Evolutionary conservation across 2,329 filamentous ascomycete genomes (phyloP), one percentile per base, ranked within the genome.

Genomic region (Lasiodiplodia sp.): DNA sequence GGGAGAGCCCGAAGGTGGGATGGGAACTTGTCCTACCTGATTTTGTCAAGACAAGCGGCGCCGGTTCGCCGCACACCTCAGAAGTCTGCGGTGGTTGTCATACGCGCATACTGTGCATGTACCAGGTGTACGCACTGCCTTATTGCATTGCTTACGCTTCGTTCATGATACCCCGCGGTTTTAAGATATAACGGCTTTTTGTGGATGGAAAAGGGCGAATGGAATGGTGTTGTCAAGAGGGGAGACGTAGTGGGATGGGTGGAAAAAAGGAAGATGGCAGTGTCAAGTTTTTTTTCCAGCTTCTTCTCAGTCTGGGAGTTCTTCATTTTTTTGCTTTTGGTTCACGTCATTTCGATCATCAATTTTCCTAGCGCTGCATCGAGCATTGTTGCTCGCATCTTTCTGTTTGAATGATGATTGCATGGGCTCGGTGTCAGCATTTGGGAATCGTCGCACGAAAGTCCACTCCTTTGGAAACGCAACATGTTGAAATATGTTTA

Each of bases 61-160:
- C 60, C 60, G 60, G 60, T 64, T 64, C 60, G 60, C 60, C 60
- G 60, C 60, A 47, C 40, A 64, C 60, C 44, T 57, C 60, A 64
- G 60, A 47, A 64, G 60, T 64, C 47, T 64, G 60, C 51, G 60
- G 60, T 34, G 60, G 60, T 64, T 64, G 60, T 64, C 60, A 64
- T 64, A 64, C 60, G 60, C 60, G 60, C 60, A 64, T 64, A 64
- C 60, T 64, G 60, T 64, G 60, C 60, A 64, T 64, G 60, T 64
- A 64, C 60, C 60, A 64, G 60, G 60, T 64, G 60, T 64, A 64
- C 60, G 60, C 60, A 64, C 60, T 64, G 60, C 60, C 60, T 64
- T 47, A 64, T 64, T 64, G 60, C 60, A 64, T 64, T 64, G 60
- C 60, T 64, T 64, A 64, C 60, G 60, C 60, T 64, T 64, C 60